Percentiles rank a stretch among this genome's conserved stretches.
These are phyloP conservation scores for Zizania latifolia DNA, from an alignment of 176 grass and related monocot species.

Conservation along the genomic window DNA sequence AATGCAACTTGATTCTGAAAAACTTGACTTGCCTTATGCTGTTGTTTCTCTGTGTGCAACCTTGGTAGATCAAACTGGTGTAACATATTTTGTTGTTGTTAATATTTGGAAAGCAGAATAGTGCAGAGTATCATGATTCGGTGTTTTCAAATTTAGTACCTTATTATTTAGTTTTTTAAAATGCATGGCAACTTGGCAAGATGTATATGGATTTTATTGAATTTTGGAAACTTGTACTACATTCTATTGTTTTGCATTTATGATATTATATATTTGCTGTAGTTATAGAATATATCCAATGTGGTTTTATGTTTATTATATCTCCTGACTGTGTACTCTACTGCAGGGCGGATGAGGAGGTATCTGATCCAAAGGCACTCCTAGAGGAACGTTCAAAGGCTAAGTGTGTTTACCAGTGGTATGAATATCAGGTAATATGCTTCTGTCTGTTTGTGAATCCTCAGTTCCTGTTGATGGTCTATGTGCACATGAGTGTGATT, in stretches of 20 bases:
- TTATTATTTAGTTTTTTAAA: neutral
- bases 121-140: neutral
- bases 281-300: neutral
- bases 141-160: neutral
- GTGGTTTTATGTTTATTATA: neutral
- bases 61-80: neutral
- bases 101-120: neutral
- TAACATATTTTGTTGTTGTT: neutral
- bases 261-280: neutral
- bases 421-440: constrained; percentile 59
- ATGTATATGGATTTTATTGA: neutral
- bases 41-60: neutral
- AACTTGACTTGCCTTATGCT: neutral
- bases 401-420: constrained; percentile 72
- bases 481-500: neutral
- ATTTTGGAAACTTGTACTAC: neutral
- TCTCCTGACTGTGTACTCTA: neutral
- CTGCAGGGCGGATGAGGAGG: constrained; percentile 80
- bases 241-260: neutral
- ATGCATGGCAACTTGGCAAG: constrained; percentile 2
- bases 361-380: constrained; percentile 62
- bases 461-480: neutral
- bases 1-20: neutral
- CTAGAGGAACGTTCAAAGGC: constrained; percentile 60
- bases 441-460: neutral